Conservation (phyloP, 345 rosid species). For the Odontarrhena argentea region DNA sequence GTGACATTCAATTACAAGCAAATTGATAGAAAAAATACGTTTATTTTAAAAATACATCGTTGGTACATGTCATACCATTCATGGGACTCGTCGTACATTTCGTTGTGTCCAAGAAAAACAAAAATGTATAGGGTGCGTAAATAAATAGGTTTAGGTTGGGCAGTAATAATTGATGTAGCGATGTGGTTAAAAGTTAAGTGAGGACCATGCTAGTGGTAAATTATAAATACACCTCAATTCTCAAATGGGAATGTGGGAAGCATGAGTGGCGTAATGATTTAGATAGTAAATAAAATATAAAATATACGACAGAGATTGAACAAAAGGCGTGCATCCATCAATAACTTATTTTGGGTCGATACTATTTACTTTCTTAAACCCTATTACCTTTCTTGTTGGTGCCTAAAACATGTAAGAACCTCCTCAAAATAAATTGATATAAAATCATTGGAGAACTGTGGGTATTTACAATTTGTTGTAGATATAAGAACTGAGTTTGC, state of each 20-base stretch:
- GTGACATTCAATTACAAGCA: slow-evolving; percentile 13
- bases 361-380: background rate
- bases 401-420: slow-evolving; percentile 6
- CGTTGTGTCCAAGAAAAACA: background rate
- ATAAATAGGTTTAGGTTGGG: slow-evolving; percentile 36
- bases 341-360: slow-evolving; percentile 4
- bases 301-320: slow-evolving; percentile 26
- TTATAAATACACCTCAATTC: slow-evolving; percentile 21
- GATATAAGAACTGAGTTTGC: too few species aligned
- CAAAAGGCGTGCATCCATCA: slow-evolving; percentile 18
- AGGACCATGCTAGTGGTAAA: slow-evolving; percentile 41
- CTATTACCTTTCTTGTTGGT: background rate
- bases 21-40: background rate
- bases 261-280: slow-evolving; percentile 46
- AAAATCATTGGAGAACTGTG: background rate
- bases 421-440: slow-evolving; percentile 13
- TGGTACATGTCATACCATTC: background rate
- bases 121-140: slow-evolving; percentile 4
- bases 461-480: background rate
- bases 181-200: slow-evolving; percentile 31
- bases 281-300: slow-evolving; percentile 8
- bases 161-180: slow-evolving; percentile 37
- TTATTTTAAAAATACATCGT: background rate
- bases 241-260: slow-evolving; percentile 37
- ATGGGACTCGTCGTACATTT: slow-evolving; percentile 26